Base-by-base conservation (phyloP, 306 rosid genomes). In the Carpinus viminea region DNA sequence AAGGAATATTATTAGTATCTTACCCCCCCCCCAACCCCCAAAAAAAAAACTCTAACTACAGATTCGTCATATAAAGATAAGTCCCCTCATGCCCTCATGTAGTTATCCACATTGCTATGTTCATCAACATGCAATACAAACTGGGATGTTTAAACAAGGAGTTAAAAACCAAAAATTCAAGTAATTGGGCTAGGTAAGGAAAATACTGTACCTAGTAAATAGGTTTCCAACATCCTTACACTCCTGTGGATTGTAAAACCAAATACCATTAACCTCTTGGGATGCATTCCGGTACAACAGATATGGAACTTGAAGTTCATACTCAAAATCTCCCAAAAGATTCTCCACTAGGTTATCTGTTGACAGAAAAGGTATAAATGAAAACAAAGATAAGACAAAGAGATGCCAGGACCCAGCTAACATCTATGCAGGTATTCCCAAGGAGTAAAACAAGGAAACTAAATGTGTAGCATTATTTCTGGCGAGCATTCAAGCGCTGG, bases 211-310 rank as follows among this genome's bases (percentile, higher is more conserved):
- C 97, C 97, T 86, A 72, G 83, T 89, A 74, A 94, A 94, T 76
- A 94, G 97, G 84, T 89, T 87, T 52, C 96, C 98, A 82, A 94
- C 98, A 71, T 94, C 98, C 78, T 92, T 97, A 81, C 94, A 90
- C 84, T 94, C 98, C 28, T 92, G 97, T 66, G 93, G 68, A 79
- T 91, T 92, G 82, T 94, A 94, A 89, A 94, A 94, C 98, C 98
- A 94, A 81, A 94, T 92, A 79, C 98, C 98, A 79, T 90, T 92
- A 86, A 94, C 98, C 83, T 94, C 98, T 85, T 94, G 98, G 18
- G 93, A 85, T 21, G 94, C 95, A 87, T 94, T 94, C 72, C 94
- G 90, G 81, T 94, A 94, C 55, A 94, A 85, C 28, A 94, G 84
- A 86, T 94, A 94, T 26, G 98, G 98, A 74, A 83, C 91, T 68